Conservation (phyloP, 345 rosid genomes). For the Durio zibethinus region DNA sequence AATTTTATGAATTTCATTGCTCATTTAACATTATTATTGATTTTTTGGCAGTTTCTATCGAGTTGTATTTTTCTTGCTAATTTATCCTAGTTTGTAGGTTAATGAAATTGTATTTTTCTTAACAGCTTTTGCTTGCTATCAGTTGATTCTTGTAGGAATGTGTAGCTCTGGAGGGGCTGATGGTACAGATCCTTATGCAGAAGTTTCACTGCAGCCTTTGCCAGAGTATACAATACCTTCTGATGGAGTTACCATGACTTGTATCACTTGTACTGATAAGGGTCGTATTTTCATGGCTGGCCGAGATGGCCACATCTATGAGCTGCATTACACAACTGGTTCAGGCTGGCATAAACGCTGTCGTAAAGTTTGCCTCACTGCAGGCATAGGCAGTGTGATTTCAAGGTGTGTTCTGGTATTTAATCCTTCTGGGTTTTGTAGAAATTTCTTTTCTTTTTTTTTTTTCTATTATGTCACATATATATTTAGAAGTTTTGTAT, state of each 20-base stretch:
- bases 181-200: conserved; percentile 89
- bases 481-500: not conserved
- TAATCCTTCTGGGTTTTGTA: conserved; percentile 8
- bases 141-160: conserved; percentile 95
- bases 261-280: conserved; percentile 69
- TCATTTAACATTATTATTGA: not conserved
- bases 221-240: conserved; percentile 86
- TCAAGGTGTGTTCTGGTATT: conserved; percentile 51
- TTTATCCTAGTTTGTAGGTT: not conserved
- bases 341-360: conserved; percentile 92
- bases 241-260: conserved; percentile 94
- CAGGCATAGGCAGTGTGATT: conserved; percentile 91
- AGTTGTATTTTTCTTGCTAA: conserved; percentile 9
- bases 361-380: conserved; percentile 89
- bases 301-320: conserved; percentile 92
- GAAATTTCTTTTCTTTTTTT: not conserved
- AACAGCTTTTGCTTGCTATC: conserved; percentile 27
- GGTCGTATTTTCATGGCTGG: conserved; percentile 94
- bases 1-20: not conserved
- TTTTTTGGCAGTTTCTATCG: not conserved
- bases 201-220: conserved; percentile 81
- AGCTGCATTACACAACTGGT: conserved; percentile 75
- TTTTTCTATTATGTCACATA: not conserved
- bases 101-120: conserved; percentile 19
- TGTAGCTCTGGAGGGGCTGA: conserved; percentile 84